Conservation (phyloP, 2,329 filamentous ascomycete species). For the Fusarium foetens region DNA sequence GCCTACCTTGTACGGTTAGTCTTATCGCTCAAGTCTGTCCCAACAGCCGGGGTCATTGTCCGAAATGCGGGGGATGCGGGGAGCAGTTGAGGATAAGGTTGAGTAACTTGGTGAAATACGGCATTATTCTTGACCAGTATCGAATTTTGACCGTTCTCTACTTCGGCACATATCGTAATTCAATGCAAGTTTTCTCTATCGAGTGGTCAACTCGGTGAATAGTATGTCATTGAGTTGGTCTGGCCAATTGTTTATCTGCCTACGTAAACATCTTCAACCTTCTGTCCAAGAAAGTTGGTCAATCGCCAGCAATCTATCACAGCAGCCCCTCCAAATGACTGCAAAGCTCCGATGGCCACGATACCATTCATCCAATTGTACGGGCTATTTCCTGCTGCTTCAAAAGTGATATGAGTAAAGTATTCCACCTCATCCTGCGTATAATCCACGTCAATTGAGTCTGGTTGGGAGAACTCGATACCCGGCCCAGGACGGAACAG, state of each 20-base stretch:
- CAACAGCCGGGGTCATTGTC: background rate
- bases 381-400: conserved; percentile 18
- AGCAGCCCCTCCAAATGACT: conserved; percentile 4
- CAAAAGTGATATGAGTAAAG: conserved; percentile 33
- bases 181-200: background rate
- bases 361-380: conserved; percentile 37
- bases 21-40: background rate
- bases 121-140: background rate
- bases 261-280: background rate
- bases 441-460: background rate
- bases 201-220: background rate
- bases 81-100: background rate
- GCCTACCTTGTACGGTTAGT: background rate
- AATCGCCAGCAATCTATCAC: conserved; percentile 35
- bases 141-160: no score
- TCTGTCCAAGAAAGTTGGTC: conserved; percentile 30
- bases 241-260: background rate
- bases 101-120: background rate
- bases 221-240: fast-evolving
- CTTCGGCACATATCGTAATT: no score
- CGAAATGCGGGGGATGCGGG: background rate
- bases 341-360: conserved; percentile 19
- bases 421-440: conserved; percentile 33
- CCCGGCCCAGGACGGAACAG: background rate
- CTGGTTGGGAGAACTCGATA: background rate